These are phyloP conservation scores for Bipolaris sorokiniana DNA, from an alignment of 2,329 filamentous ascomycete species.

Conservation along the genomic window DNA sequence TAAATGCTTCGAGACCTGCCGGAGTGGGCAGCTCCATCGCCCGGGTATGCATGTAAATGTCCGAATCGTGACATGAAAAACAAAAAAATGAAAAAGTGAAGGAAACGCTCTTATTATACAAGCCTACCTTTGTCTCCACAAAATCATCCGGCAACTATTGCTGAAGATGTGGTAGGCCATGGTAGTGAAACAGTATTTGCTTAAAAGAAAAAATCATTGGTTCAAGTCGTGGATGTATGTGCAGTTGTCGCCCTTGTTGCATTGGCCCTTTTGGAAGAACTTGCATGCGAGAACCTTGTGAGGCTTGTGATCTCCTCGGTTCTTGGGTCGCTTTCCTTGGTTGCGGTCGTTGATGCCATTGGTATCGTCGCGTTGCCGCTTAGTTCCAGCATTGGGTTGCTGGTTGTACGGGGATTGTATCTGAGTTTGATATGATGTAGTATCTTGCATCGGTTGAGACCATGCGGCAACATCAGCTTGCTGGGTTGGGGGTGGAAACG, in stretches of 20 bases:
- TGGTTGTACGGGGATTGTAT: constrained; percentile 29
- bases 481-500: constrained; percentile 22
- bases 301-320: constrained; percentile 30
- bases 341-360: constrained; percentile 35
- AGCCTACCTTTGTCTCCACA: background rate
- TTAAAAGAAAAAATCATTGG: background rate
- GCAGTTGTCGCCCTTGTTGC: constrained; percentile 74
- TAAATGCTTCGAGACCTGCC: constrained; percentile 24
- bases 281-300: constrained; percentile 62
- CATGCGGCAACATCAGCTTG: constrained; percentile 18
- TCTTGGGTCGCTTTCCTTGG: constrained; percentile 61
- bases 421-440: constrained; percentile 16
- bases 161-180: constrained; percentile 9
- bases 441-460: constrained; percentile 24
- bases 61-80: constrained; percentile 13
- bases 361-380: constrained; percentile 46
- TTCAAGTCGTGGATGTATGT: constrained; percentile 70
- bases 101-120: constrained; percentile 14
- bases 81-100: constrained; percentile 8
- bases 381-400: constrained; percentile 41
- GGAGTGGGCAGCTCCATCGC: constrained; percentile 7
- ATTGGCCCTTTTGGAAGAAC: constrained; percentile 74
- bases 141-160: background rate
- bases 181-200: background rate
- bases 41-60: constrained; percentile 33